Conservation (phyloP, 176 grass and related monocot species). For the Aechmea fasciata region DNA sequence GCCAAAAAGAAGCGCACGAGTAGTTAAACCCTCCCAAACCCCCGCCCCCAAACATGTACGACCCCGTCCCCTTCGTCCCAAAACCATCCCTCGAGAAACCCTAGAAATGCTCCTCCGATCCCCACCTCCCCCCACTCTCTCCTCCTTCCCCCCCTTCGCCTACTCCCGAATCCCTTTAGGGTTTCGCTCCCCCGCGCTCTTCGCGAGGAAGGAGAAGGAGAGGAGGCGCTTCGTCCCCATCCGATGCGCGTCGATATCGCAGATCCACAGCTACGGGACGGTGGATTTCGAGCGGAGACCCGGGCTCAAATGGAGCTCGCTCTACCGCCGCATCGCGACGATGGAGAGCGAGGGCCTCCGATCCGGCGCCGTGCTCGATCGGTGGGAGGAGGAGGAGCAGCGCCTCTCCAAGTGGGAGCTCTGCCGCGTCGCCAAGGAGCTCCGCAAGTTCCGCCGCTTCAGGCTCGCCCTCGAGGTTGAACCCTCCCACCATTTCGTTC, state of each 20-base stretch:
- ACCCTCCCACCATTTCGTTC: background rate
- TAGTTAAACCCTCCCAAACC: too few species aligned
- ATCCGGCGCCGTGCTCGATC: slow-evolving; percentile 24
- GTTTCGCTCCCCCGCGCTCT: background rate
- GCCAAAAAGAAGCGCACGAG: too few species aligned
- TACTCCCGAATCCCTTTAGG: background rate
- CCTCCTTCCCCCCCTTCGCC: slow-evolving; percentile 1
- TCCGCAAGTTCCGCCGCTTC: slow-evolving; percentile 66
- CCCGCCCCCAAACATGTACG: background rate
- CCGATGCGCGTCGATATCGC: slow-evolving; percentile 24
- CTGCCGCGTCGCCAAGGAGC: slow-evolving; percentile 62
- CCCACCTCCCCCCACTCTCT: slow-evolving; percentile 5
- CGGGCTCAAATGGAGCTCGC: slow-evolving; percentile 41
- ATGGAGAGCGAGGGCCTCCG: slow-evolving; percentile 24
- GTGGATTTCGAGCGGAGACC: slow-evolving; percentile 59
- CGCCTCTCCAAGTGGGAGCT: slow-evolving; percentile 72
- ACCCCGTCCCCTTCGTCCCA: background rate
- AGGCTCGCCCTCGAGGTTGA: slow-evolving; percentile 62
- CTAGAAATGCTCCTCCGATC: slow-evolving; percentile 13
- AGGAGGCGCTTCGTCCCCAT: background rate
- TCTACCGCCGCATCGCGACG: slow-evolving; percentile 55
- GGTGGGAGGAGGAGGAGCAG: slow-evolving; percentile 70
- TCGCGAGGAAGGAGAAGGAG: background rate
- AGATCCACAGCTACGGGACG: slow-evolving; percentile 66
- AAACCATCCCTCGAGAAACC: background rate